Percentiles rank a stretch among this genome's conserved stretches.
These are phyloP conservation scores for Eucalyptus caleyi DNA, from an alignment of 345 rosid species.

Conservation along the genomic window DNA sequence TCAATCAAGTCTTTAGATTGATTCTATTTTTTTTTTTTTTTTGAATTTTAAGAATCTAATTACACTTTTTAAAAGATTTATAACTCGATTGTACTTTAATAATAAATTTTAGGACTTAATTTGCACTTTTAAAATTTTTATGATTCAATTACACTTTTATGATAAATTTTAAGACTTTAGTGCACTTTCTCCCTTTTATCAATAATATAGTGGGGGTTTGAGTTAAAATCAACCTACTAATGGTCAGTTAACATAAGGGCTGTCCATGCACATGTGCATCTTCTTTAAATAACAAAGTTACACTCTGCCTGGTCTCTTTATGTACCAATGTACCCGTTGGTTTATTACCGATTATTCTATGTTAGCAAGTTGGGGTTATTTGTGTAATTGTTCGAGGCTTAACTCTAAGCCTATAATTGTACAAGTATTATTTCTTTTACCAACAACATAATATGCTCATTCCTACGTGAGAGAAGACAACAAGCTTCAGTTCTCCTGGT, in stretches of 20 bases:
- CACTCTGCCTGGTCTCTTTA: background rate
- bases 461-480: no score
- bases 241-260: background rate
- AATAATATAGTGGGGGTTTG: background rate
- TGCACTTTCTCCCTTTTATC: accelerated
- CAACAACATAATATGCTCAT: no score
- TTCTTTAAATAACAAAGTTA: background rate
- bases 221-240: background rate
- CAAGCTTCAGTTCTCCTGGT: no score
- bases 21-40: no score
- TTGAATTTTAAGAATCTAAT: no score
- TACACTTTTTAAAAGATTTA: accelerated
- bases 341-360: no score
- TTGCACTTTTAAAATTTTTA: no score
- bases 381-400: no score
- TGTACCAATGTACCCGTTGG: accelerated
- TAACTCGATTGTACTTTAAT: accelerated
- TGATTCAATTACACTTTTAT: accelerated
- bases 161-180: accelerated
- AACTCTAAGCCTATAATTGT: no score
- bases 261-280: background rate
- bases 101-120: no score
- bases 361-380: no score
- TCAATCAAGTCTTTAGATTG: accelerated
- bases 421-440: no score